Evolutionary conservation across 768 basidiomycete genomes (phyloP), one percentile per base, ranked within the genome.

Genomic region (Auriculariales sp.): DNA sequence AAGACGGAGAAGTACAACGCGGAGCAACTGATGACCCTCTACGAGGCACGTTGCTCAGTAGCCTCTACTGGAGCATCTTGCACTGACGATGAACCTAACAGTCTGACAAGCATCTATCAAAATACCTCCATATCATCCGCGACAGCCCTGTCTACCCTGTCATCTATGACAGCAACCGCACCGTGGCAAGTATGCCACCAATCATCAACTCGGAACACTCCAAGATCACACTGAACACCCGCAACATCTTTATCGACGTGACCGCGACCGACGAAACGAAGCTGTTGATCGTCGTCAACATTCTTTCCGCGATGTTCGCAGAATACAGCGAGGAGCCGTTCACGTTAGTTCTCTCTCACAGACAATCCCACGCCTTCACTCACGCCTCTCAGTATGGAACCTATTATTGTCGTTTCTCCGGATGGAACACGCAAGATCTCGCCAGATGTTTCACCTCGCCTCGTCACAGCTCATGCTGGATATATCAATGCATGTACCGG

Each of bases 191-290:
- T 17, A 93, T 98, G 83, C 95, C 95, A 32, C 95, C 95, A 7
- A 97, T 99, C 62, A 94, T 94, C 67, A 95, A 95, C 66, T 93
- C 91, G 3, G 84, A 95, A 56, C 88, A 89, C 66, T 97, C 90
- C 63, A 98, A 98, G 70, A 98, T 99, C 60, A 87, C 88, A 0
- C 70, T 95, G 54, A 82, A 91, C 61, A 98, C 95, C 10, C 76
- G 73, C 48, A 97, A 98, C 64, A 70, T 99, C 62, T 97, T 97
- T 69, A 86, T 99, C 57, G 95, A 99, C 64, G 79, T 93, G 28
- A 98, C 95, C 7, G 93, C 93, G 2, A 95, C 91, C 15, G 95
- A 99, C 60, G 77, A 87, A 61, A 98, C 94, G 27, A 99, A 99
- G 67, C 78, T 99, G 52, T 81, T 83, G 55, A 93, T 98, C 46